Evolutionary conservation across 352 stramenopile species (phyloP), one percentile per base, ranked within the genome.

Genomic region (Phytopythium ostracodes): DNA sequence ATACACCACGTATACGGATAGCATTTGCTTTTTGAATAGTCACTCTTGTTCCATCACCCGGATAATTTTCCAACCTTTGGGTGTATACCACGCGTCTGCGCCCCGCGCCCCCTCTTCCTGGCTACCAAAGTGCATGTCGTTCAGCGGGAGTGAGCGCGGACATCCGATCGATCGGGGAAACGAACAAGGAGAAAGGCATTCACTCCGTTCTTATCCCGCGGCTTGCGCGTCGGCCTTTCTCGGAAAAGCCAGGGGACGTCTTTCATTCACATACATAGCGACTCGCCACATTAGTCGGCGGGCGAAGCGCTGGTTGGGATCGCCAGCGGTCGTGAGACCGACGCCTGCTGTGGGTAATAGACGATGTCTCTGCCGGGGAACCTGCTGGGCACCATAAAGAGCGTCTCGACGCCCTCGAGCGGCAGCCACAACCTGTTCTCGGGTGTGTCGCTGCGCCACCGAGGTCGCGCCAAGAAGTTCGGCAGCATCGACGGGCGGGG

Each of bases 371-470:
- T 60, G 31, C 54, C 54, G 12, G 54, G 54, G 20, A 11, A 72
- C 59, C 49, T 77, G 52, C 60, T 77, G 47, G 55, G 64, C 44
- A 47, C 64, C 60, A 64, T 77, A n/a, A 77, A 77, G 67, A 62
- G 70, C 56, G 59, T 33, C 24, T 33, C 67, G 54, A 52, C 67
- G 20, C 64, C 71, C 31, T 64, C 58, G 43, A 62, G 61, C 52
- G 69, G 62, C 46, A 43, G 54, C 38, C 54, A 60, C 36, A 50
- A 62, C 42, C 62, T 77, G 52, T 77, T 77, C 64, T 72, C 71
- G 17, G 62, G 64, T 47, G 67, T 73, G 31, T 77, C 71, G 51
- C 57, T 77, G 14, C 71, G 67, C 46, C 55, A 64, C 1, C 67
- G 71, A 6, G 49, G 59, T 1, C 58, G 64, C 0, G 55, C 54